Base-by-base conservation (phyloP, 73 alveolate species). In the Paramecium primaurelia region DNA sequence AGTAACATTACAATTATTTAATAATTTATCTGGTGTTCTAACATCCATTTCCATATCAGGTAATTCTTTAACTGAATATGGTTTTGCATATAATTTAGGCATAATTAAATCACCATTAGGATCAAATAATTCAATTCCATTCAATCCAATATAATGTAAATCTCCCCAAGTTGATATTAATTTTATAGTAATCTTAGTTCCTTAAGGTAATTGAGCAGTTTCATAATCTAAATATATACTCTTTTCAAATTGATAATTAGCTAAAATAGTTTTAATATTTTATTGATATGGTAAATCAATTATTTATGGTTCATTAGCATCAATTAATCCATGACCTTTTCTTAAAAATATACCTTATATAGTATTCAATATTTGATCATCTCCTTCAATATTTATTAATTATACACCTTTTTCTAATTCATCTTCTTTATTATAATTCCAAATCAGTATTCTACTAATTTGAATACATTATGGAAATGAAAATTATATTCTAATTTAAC, bases 151-250 rank as follows among this genome's bases (percentile, higher is more conserved):
- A 77, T 96, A 96, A 59, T 94, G 96, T 83, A 84, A 83, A 84
- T 96, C 99, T n/a, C 99, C 99, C 92, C 94, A 95, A 54, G 99
- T 96, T 14, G 96, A 89, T 54, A 84, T 92, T 25, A 96, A 38
- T 38, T 92, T 95, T 22, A 96, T 64, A 47, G 88, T 92, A 38
- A 95, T 51, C 14, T 59, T 47, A 68, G 92, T 93, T 1, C 99
- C 99, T 68, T 92, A 77, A 11, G 99, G 99, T 36, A 95, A 75
- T 85, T 85, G 73, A 4, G 88, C 51, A 4, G 96, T 85, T 32
- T 96, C 98, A 77, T 96, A 96, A 73, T 95, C 96, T 88, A 91
- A 26, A 37, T 68, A 68, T 26, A 32, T 32, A 28, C 45, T 20
- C 40, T 28, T 32, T 34, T 68, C 84, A 26, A 68, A 68, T 32